Evolutionary conservation across 306 rosid genomes (phyloP).

Genomic region (Gastrolobium bilobum): DNA sequence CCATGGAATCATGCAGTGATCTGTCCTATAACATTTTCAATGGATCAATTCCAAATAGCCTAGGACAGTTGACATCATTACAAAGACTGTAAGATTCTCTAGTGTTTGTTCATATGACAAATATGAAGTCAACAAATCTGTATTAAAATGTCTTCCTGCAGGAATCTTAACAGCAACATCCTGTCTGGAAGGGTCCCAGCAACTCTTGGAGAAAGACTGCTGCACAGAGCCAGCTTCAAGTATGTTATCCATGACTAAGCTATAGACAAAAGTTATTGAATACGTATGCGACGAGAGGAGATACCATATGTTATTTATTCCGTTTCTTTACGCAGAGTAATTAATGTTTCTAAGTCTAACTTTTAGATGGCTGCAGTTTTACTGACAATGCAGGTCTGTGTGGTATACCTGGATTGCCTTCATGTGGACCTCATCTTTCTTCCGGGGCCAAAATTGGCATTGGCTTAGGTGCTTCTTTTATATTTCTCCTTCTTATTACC

Average conservation of each 20-base stretch:
- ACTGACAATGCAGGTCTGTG: conserved; percentile 83
- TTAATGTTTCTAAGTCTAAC: neutral
- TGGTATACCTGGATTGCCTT: conserved; percentile 80
- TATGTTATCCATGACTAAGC: conserved; percentile 50
- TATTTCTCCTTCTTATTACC: conserved; percentile 55
- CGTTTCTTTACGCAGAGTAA: neutral
- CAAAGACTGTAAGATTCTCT: conserved; percentile 67
- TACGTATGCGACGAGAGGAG: neutral
- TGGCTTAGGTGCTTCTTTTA: conserved; percentile 59
- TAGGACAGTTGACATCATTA: conserved; percentile 75
- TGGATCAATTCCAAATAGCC: conserved; percentile 84
- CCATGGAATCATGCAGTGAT: conserved; percentile 66
- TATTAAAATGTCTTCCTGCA: conserved; percentile 53
- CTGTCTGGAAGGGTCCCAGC: conserved; percentile 79
- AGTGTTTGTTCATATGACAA: conserved; percentile 29
- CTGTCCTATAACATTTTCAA: conserved; percentile 74
- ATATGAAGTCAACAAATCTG: conserved; percentile 29
- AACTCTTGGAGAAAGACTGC: conserved; percentile 77
- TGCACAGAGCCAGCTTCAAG: conserved; percentile 93
- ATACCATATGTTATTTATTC: conserved; percentile 18
- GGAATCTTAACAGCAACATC: conserved; percentile 76
- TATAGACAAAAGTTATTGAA: neutral
- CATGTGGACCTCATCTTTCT: conserved; percentile 73
- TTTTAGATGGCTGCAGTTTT: conserved; percentile 64
- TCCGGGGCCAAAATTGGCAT: conserved; percentile 68